Percentiles rank a stretch among this genome's conserved stretches.
These are phyloP conservation scores for Prunus kanzakura DNA, from an alignment of 306 rosid species.

Conservation along the genomic window DNA sequence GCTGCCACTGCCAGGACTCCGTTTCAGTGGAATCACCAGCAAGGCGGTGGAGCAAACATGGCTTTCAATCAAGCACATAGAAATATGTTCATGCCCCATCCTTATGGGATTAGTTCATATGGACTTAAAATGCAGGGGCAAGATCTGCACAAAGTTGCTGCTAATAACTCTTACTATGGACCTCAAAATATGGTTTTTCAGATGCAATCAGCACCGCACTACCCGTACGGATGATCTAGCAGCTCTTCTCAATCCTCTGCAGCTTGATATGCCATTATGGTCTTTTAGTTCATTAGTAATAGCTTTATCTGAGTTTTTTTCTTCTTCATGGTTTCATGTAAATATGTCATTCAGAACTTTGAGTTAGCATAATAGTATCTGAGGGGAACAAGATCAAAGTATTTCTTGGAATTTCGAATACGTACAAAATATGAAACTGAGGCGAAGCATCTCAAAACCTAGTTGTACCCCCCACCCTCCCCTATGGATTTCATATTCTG, in stretches of 20 bases:
- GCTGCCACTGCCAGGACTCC: slow-evolving; percentile 29
- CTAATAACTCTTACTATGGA: slow-evolving; percentile 49
- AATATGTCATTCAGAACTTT: slow-evolving; percentile 49
- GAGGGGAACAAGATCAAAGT: slow-evolving; percentile 31
- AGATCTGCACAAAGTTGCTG: slow-evolving; percentile 39
- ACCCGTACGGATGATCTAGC: slow-evolving; percentile 44
- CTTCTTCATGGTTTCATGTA: slow-evolving; percentile 41
- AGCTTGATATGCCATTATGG: slow-evolving; percentile 34
- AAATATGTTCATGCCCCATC: slow-evolving; percentile 42
- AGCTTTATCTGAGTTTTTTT: slow-evolving; percentile 29
- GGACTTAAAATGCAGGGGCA: slow-evolving; percentile 57
- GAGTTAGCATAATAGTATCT: slow-evolving; percentile 28
- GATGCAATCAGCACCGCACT: slow-evolving; percentile 56
- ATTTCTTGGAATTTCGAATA: slow-evolving; percentile 20
- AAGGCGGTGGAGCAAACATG: slow-evolving; percentile 38
- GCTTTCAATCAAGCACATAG: slow-evolving; percentile 39
- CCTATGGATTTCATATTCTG: not conserved
- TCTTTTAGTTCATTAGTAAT: slow-evolving; percentile 32
- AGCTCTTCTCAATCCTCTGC: slow-evolving; percentile 23
- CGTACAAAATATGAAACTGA: slow-evolving; percentile 22
- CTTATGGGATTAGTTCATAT: slow-evolving; percentile 49
- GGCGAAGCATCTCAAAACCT: slow-evolving; percentile 20
- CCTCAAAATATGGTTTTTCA: slow-evolving; percentile 67
- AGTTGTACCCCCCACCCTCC: not conserved
- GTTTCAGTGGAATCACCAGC: slow-evolving; percentile 66